Base-by-base conservation (phyloP, 345 rosid genomes). In the Trapa bicornis region DNA sequence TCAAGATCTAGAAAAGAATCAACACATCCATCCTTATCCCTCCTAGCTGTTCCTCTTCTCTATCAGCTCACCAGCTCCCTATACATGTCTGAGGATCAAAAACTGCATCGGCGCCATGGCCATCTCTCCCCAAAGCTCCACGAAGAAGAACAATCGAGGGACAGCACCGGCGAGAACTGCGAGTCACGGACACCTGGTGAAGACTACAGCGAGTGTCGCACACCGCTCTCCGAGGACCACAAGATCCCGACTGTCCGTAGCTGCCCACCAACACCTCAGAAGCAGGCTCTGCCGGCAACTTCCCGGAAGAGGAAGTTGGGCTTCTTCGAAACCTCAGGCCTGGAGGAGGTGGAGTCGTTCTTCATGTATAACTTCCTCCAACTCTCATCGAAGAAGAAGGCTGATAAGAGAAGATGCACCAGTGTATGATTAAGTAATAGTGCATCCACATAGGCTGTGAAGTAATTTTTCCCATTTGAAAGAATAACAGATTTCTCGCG, bases 241-340 rank as follows among this genome's bases (percentile, higher is more conserved):
- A 85, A 80, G 81, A 83, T 83, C 75, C 82, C 87, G 22, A 33
- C 43, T 6, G 66, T 67, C 54, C 66, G 63, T 53, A 81, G 84
- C 74, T 85, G 89, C 81, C 89, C 89, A 6, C 81, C 82, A 15
- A 79, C 85, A 32, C 89, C 89, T 1, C 69, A 37, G 68, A 85
- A 83, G 82, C 77, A 22, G 17, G 61, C 74, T 3, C 45, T 4
- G 33, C 72, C 37, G 8, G 69, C 64, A 6, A 53, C 62, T 1
- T 74, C 65, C 54, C 67, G 33, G 54, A 80, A 76, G 64, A 61
- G 73, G 1, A 73, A 75, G 73, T 0, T 76, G 62, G 70, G 70
- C 12, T 85, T 82, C 79, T 85, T 85, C 45, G 89, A 85, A 64
- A 64, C 70, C 5, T 42, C 67, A 0, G 75, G 77, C 47, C 71